These are phyloP conservation scores for Fomitopsis schrenkii DNA, from an alignment of 1,284 basidiomycete genomes.

Conservation along the genomic window DNA sequence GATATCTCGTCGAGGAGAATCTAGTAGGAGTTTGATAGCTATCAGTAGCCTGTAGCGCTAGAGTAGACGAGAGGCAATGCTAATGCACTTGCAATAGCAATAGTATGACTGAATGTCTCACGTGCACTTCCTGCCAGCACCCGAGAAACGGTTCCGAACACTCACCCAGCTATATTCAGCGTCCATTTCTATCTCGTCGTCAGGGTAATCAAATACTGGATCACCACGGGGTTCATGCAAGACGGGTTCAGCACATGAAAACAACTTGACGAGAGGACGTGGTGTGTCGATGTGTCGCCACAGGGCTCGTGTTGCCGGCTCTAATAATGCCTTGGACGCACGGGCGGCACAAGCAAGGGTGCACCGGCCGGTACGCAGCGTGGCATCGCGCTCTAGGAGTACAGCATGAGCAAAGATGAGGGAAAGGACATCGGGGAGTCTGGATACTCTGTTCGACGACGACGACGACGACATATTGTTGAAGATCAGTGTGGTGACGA, in stretches of 20 bases:
- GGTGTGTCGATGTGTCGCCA: neutral
- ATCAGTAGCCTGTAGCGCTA: neutral
- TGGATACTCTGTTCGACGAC: neutral
- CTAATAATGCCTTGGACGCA: neutral
- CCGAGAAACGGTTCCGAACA: neutral
- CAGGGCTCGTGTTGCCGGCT: neutral
- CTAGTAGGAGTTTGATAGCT: neutral
- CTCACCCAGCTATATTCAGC: neutral
- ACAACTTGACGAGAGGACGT: neutral
- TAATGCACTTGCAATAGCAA: too few species aligned
- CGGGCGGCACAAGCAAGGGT: neutral
- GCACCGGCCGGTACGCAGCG: neutral
- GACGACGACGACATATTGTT: neutral
- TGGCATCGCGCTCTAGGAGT: neutral
- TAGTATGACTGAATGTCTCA: too few species aligned
- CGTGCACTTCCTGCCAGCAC: too few species aligned
- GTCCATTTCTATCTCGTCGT: neutral
- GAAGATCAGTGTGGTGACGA: too few species aligned
- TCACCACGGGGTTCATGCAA: neutral
- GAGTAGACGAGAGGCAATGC: too few species aligned
- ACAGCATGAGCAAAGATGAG: neutral
- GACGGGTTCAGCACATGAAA: neutral
- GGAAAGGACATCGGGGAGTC: neutral
- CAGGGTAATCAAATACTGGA: neutral
- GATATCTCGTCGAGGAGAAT: neutral